Percentiles rank a stretch among this genome's conserved stretches.
These are phyloP conservation scores for Colletotrichum salicis DNA, from an alignment of 2,329 filamentous ascomycete genomes.

Conservation along the genomic window DNA sequence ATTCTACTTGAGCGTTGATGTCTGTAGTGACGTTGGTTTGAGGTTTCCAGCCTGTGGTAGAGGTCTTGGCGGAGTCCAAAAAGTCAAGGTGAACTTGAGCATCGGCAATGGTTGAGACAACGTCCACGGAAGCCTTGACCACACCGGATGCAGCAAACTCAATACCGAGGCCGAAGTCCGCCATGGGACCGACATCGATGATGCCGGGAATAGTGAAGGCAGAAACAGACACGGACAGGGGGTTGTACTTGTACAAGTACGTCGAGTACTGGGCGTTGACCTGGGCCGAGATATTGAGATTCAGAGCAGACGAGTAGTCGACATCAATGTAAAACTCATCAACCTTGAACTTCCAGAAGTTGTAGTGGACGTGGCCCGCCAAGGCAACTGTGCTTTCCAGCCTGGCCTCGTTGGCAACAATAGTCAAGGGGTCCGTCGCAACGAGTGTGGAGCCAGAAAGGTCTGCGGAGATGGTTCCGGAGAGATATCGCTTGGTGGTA, in stretches of 20 bases:
- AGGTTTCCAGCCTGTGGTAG: conserved; percentile 48
- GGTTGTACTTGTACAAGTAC: conserved; percentile 48
- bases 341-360: conserved; percentile 46
- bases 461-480: conserved; percentile 20
- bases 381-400: conserved; percentile 50
- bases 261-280: conserved; percentile 47
- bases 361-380: conserved; percentile 53
- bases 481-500: conserved; percentile 27
- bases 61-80: conserved; percentile 42
- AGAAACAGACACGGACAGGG: conserved; percentile 47
- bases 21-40: conserved; percentile 46
- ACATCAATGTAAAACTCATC: conserved; percentile 54
- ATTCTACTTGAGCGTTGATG: conserved; percentile 44
- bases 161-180: conserved; percentile 50
- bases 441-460: conserved; percentile 26
- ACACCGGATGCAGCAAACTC: conserved; percentile 48
- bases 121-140: conserved; percentile 44
- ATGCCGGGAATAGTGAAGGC: conserved; percentile 53
- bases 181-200: conserved; percentile 49
- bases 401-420: conserved; percentile 47
- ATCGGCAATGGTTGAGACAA: conserved; percentile 45
- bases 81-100: conserved; percentile 53
- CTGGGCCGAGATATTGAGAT: conserved; percentile 47
- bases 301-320: conserved; percentile 46
- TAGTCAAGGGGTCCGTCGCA: conserved; percentile 42